phyloP scores from a whole-genome alignment of 345 rosid species.

The Populus alba region DNA sequence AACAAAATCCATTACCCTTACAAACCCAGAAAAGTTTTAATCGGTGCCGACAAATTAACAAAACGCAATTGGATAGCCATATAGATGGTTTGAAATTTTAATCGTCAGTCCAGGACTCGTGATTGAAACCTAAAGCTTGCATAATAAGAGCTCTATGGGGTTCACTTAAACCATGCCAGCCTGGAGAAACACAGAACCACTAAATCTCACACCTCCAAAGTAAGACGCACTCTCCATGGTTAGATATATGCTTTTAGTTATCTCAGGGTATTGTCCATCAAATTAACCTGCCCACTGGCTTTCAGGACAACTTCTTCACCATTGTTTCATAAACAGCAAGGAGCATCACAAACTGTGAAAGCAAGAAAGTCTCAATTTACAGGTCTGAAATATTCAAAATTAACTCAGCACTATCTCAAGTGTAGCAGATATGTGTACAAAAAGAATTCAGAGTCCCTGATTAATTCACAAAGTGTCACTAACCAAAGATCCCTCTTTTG shows the following conservation, averaged over 20 bases:
- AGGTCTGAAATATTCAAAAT: constrained; percentile 7
- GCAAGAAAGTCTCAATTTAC: constrained; percentile 10
- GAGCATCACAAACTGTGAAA: not conserved
- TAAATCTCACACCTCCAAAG: not conserved
- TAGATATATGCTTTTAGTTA: not conserved
- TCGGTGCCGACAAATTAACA: not conserved
- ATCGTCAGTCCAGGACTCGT: not conserved
- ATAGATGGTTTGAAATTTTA: too few species aligned
- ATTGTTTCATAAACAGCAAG: not conserved
- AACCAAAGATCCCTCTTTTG: constrained; percentile 5
- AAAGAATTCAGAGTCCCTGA: constrained; percentile 13
- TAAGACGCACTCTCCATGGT: not conserved
- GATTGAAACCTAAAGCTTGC: not conserved
- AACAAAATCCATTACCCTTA: not conserved
- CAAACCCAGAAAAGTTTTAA: not conserved
- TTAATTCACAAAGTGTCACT: constrained; percentile 1
- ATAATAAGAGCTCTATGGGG: not conserved
- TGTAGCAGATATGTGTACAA: constrained; percentile 10
- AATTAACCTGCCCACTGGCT: not conserved
- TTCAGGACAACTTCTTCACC: not conserved
- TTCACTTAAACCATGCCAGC: not conserved
- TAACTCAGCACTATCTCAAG: constrained; percentile 9
- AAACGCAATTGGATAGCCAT: not conserved
- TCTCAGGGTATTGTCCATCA: not conserved
- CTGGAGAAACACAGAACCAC: not conserved